These are phyloP conservation scores for Bipolaris bicolor DNA, from an alignment of 2,329 filamentous ascomycete species.

Conservation along the genomic window DNA sequence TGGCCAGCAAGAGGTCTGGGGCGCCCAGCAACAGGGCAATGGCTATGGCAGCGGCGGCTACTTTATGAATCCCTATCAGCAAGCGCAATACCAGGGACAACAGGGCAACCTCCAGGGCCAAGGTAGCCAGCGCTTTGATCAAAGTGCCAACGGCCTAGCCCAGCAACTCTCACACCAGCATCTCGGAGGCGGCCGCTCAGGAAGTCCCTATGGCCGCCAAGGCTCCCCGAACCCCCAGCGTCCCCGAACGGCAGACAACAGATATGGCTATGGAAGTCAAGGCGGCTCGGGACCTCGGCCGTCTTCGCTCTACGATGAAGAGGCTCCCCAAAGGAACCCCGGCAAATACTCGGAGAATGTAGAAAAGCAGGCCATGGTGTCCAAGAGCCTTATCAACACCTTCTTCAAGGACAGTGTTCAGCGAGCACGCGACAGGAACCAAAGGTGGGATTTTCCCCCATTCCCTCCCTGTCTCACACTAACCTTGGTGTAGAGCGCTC, in stretches of 20 bases:
- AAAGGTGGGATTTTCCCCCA: constrained; percentile 69
- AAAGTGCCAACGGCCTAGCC: constrained; percentile 87
- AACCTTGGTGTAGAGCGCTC: constrained; percentile 70
- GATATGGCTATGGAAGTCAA: constrained; percentile 67
- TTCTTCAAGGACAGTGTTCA: constrained; percentile 99
- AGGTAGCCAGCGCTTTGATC: constrained; percentile 66
- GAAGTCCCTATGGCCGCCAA: constrained; percentile 70
- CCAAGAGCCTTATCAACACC: constrained; percentile 69
- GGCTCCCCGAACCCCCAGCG: constrained; percentile 74
- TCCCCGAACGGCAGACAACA: constrained; percentile 80
- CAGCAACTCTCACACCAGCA: constrained; percentile 98
- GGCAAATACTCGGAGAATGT: constrained; percentile 90
- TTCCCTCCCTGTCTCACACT: constrained; percentile 8
- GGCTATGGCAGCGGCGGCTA: constrained; percentile 49
- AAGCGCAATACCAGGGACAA: constrained; percentile 57
- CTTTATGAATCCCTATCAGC: constrained; percentile 59
- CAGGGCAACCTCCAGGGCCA: constrained; percentile 56
- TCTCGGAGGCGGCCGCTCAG: constrained; percentile 72
- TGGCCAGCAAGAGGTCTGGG: constrained; percentile 67
- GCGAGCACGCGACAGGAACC: constrained; percentile 90
- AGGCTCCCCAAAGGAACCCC: constrained; percentile 78
- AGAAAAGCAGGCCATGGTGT: constrained; percentile 71
- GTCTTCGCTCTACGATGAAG: constrained; percentile 62
- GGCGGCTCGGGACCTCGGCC: constrained; percentile 69
- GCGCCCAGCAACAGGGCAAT: constrained; percentile 52